Conservation (phyloP, 139 green algal genomes). For the Zygnema cylindricum region DNA sequence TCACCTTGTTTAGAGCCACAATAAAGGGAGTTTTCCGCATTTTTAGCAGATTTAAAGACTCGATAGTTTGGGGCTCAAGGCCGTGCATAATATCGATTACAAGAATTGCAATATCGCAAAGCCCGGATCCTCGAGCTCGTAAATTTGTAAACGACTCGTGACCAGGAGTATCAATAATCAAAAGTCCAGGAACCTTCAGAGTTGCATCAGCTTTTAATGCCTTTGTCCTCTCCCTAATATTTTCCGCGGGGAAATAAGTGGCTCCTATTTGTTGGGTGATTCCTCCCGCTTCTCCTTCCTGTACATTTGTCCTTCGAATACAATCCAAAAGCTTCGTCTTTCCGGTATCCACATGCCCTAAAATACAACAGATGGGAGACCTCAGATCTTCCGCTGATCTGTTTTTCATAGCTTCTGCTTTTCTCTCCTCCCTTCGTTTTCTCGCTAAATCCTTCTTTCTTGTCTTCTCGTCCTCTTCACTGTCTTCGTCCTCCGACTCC, state of each 20-base stretch:
- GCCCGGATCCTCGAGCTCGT: conserved; percentile 83
- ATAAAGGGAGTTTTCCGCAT: conserved; percentile 98
- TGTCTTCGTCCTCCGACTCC: conserved; percentile 67
- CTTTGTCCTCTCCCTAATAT: conserved; percentile 82
- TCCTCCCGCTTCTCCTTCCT: conserved; percentile 96
- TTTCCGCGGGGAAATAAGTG: conserved; percentile 91
- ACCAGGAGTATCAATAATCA: conserved; percentile 98
- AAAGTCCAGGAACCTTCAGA: conserved; percentile 76
- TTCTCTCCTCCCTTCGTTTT: conserved; percentile 36
- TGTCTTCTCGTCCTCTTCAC: conserved; percentile 50
- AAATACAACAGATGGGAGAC: conserved; percentile 98
- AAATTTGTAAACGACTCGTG: conserved; percentile 99
- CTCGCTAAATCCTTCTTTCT: conserved; percentile 39
- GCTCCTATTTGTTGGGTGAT: conserved; percentile 99
- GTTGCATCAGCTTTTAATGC: conserved; percentile 42
- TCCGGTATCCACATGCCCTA: conserved; percentile 98
- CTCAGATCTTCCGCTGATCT: conserved; percentile 77
- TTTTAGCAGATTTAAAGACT: conserved; percentile 95
- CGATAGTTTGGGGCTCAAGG: conserved; percentile 97
- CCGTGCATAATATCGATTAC: conserved; percentile 99
- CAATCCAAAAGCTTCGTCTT: conserved; percentile 99
- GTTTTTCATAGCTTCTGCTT: conserved; percentile 41
- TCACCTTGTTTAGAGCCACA: conserved; percentile 97
- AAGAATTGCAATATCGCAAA: conserved; percentile 98
- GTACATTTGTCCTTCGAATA: conserved; percentile 94